Conservation (phyloP, 2,329 filamentous ascomycete species). For the Trichoderma sp. region DNA sequence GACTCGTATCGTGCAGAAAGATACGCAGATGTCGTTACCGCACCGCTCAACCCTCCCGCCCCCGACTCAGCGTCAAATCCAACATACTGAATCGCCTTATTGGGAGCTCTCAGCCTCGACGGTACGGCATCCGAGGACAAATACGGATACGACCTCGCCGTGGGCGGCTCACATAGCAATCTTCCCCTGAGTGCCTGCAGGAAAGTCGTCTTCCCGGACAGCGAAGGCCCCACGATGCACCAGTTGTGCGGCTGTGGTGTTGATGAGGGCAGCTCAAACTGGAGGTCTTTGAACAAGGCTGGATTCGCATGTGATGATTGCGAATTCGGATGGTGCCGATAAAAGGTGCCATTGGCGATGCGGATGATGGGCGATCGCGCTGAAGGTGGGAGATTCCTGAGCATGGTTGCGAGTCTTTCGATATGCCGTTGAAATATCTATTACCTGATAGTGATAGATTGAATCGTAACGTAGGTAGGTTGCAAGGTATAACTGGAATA, state of each 20-base stretch:
- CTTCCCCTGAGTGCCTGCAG: slow-evolving; percentile 75
- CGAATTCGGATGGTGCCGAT: slow-evolving; percentile 66
- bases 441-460: too few species aligned
- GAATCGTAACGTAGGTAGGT: too few species aligned
- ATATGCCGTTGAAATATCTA: too few species aligned
- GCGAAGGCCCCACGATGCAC: slow-evolving; percentile 79
- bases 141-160: slow-evolving; percentile 74
- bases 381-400: slow-evolving; percentile 36
- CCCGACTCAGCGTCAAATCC: slow-evolving; percentile 75
- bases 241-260: slow-evolving; percentile 60
- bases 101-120: slow-evolving; percentile 54
- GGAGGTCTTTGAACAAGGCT: slow-evolving; percentile 69
- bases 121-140: slow-evolving; percentile 63
- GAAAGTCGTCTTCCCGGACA: slow-evolving; percentile 77
- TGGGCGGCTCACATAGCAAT: slow-evolving; percentile 71
- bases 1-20: slow-evolving; percentile 90
- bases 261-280: slow-evolving; percentile 64
- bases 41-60: slow-evolving; percentile 48
- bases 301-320: slow-evolving; percentile 56
- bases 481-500: neutral
- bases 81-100: slow-evolving; percentile 78
- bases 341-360: slow-evolving; percentile 80
- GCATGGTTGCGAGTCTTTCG: neutral
- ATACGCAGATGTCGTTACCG: slow-evolving; percentile 70
- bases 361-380: slow-evolving; percentile 59